Conservation (phyloP, 2,329 filamentous ascomycete genomes). For the Colletotrichum simmondsii region DNA sequence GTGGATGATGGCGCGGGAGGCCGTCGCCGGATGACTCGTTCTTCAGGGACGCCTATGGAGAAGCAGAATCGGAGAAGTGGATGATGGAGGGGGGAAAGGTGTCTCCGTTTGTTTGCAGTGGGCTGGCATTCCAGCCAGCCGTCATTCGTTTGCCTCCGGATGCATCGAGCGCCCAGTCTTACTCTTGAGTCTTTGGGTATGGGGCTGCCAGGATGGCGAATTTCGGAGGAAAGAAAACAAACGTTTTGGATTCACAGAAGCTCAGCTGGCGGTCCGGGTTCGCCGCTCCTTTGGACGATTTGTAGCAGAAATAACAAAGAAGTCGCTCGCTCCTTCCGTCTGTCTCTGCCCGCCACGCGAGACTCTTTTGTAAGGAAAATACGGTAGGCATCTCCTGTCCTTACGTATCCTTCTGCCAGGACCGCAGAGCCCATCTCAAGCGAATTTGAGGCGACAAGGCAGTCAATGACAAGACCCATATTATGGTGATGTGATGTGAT, state of each 20-base stretch:
- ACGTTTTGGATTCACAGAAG: neutral
- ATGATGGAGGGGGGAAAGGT: neutral
- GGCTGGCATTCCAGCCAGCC: slow-evolving; percentile 7
- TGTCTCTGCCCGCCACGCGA: slow-evolving; percentile 14
- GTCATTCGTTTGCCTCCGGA: slow-evolving; percentile 28
- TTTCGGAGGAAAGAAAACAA: neutral
- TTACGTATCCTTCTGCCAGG: neutral
- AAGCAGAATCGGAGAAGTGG: slow-evolving; percentile 1
- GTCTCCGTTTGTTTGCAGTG: slow-evolving; percentile 19
- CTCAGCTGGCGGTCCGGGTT: slow-evolving; percentile 11
- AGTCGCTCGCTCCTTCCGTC: slow-evolving; percentile 16
- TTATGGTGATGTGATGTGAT: slow-evolving; percentile 1
- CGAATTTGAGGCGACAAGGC: neutral
- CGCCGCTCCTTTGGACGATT: slow-evolving; percentile 15
- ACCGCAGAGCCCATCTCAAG: neutral
- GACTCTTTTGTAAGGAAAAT: neutral
- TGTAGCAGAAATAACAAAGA: slow-evolving; percentile 28
- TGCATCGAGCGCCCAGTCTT: slow-evolving; percentile 16
- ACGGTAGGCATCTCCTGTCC: too few relatives aligned
- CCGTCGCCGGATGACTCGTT: slow-evolving; percentile 17
- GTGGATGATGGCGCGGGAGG: neutral
- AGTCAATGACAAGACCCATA: neutral
- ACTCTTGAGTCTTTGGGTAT: neutral
- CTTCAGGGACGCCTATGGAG: neutral
- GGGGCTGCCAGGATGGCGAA: slow-evolving; percentile 8